Percentiles rank a stretch among this genome's conserved stretches.
These are phyloP conservation scores for Casuarina glauca DNA, from an alignment of 306 rosid species.

Conservation along the genomic window DNA sequence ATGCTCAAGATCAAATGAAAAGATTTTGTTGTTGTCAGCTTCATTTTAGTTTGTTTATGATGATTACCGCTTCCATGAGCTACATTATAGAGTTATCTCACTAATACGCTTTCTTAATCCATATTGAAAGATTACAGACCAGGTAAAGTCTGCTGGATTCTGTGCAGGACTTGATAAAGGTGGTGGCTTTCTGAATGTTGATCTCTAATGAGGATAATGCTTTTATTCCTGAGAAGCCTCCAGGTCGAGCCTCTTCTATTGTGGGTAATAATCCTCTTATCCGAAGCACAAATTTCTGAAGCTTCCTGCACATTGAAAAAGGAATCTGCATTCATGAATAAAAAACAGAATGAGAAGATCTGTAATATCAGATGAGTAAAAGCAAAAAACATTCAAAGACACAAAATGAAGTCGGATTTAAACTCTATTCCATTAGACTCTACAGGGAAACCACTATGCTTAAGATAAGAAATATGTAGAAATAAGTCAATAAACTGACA, in stretches of 20 bases:
- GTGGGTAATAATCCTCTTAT: conserved; percentile 52
- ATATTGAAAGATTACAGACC: too few relatives aligned
- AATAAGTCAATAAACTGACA: background rate
- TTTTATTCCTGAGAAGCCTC: conserved; percentile 67
- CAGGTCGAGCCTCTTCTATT: conserved; percentile 81
- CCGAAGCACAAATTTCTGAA: conserved; percentile 49
- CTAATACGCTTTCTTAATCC: too few relatives aligned
- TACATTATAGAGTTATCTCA: too few relatives aligned
- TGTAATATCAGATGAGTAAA: conserved; percentile 10
- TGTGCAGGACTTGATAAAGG: conserved; percentile 53
- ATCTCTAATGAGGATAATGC: conserved; percentile 51
- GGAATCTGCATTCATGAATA: conserved; percentile 60
- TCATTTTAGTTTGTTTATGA: too few relatives aligned
- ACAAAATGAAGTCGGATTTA: background rate
- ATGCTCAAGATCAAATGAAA: too few relatives aligned
- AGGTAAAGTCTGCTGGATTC: conserved; percentile 84
- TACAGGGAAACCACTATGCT: background rate
- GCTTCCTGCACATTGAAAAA: conserved; percentile 53
- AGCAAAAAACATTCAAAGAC: conserved; percentile 11
- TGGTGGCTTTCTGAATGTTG: conserved; percentile 55
- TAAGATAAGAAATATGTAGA: background rate
- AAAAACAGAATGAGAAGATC: conserved; percentile 12
- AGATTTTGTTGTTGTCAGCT: too few relatives aligned
- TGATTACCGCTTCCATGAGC: too few relatives aligned
- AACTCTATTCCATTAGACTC: conserved; percentile 1